phyloP scores from a whole-genome alignment of 1,139 yeast species.

The Nadsonia commutata region DNA sequence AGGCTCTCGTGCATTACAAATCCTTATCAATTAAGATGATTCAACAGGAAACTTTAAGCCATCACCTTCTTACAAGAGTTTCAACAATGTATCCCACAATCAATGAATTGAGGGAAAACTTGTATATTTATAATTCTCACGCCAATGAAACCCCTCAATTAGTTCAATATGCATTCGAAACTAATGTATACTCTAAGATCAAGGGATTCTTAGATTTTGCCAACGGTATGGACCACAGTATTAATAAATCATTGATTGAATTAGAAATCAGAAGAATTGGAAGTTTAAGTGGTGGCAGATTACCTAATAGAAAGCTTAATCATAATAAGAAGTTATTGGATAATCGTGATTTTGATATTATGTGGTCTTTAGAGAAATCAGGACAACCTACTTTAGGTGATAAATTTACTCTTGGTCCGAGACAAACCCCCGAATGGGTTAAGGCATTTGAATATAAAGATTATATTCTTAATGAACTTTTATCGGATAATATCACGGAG shows the following conservation, averaged over 20 bases:
- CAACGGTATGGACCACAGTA: conserved; percentile 14
- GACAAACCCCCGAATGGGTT: conserved; percentile 14
- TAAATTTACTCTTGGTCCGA: conserved; percentile 14
- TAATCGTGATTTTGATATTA: conserved; percentile 19
- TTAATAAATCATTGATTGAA: conserved; percentile 10
- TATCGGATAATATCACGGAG: not conserved
- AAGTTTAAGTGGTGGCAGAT: conserved; percentile 1
- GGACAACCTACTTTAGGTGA: conserved; percentile 8
- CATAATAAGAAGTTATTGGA: conserved; percentile 7
- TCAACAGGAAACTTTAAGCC: conserved; percentile 65
- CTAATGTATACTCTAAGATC: conserved; percentile 43
- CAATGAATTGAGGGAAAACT: conserved; percentile 10
- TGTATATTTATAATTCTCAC: conserved; percentile 35
- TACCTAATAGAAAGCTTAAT: not conserved
- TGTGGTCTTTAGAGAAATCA: conserved; percentile 12
- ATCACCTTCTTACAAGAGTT: conserved; percentile 36
- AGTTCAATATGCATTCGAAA: conserved; percentile 36
- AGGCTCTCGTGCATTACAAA: conserved; percentile 38
- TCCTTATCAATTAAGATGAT: conserved; percentile 54
- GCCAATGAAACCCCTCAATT: conserved; percentile 35
- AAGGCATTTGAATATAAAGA: conserved; percentile 8
- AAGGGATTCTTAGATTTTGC: conserved; percentile 38
- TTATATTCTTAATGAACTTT: not conserved
- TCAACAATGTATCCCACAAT: conserved; percentile 28
- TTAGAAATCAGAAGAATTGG: conserved; percentile 9